These are phyloP conservation scores for Lanzia echinophila DNA, from an alignment of 2,329 filamentous ascomycete genomes.

Conservation along the genomic window DNA sequence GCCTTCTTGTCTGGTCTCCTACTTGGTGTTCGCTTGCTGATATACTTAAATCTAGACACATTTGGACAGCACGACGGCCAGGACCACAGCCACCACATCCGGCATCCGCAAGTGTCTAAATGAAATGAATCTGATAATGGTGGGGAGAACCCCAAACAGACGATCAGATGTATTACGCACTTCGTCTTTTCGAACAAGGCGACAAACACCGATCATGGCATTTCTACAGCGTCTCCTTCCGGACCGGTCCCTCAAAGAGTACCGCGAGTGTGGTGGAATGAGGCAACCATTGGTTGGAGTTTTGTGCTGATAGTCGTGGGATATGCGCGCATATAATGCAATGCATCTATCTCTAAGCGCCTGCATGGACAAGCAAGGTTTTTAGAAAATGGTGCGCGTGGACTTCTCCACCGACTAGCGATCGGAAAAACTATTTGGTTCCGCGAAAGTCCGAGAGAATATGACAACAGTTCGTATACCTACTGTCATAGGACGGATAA, in stretches of 20 bases:
- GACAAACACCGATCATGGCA: conserved; percentile 1
- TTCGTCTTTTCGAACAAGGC: conserved; percentile 1
- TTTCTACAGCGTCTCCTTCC: conserved; percentile 3
- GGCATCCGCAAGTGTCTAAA: not conserved
- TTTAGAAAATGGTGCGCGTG: not conserved
- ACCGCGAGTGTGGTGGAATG: not conserved
- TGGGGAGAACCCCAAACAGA: not conserved
- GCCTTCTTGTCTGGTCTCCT: not conserved
- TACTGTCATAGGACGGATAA: conserved; percentile 2
- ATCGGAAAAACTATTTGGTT: conserved; percentile 1
- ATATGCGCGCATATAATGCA: conserved; percentile 10
- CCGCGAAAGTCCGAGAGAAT: not conserved
- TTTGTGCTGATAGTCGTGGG: conserved; percentile 3
- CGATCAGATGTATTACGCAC: not conserved
- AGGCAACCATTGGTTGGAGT: not conserved
- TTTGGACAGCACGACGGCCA: conserved; percentile 28
- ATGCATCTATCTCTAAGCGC: conserved; percentile 12
- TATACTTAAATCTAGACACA: conserved; percentile 21
- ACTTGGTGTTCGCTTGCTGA: not conserved
- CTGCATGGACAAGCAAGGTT: conserved; percentile 4
- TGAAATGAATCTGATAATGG: not conserved
- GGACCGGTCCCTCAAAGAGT: not conserved
- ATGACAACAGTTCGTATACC: not conserved
- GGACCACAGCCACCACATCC: not conserved
- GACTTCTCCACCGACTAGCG: not conserved